Conservation (phyloP, 331 rosid genomes). For the Acacia pycnantha region DNA sequence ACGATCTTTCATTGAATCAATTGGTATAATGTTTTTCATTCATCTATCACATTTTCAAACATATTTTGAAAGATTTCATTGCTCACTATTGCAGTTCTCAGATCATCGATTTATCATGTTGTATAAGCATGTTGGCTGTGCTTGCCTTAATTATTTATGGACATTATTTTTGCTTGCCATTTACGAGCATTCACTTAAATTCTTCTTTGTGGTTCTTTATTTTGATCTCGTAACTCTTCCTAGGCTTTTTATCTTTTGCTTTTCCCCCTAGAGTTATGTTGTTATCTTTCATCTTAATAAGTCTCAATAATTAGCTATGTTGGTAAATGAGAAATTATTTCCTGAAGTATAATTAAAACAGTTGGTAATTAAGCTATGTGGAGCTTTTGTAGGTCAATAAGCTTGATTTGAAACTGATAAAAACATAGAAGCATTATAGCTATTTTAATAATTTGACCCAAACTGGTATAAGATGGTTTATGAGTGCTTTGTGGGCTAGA, state of each 20-base stretch:
- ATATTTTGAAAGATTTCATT: neutral
- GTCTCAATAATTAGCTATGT: constrained; percentile 5
- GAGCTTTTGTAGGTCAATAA: neutral
- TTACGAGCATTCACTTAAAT: neutral
- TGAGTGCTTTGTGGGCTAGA: neutral
- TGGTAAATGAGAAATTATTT: neutral
- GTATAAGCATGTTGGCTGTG: neutral
- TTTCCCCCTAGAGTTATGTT: neutral
- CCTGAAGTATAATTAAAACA: neutral
- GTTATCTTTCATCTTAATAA: constrained; percentile 9
- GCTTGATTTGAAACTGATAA: neutral
- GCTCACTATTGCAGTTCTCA: neutral
- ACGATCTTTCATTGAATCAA: neutral
- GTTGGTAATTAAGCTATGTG: neutral
- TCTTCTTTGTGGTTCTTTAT: constrained; percentile 17
- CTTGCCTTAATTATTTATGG: constrained; percentile 14
- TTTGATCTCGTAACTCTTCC: neutral
- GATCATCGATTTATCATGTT: neutral
- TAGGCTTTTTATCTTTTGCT: neutral
- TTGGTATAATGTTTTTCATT: constrained; percentile 1
- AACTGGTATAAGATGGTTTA: neutral
- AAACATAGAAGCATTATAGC: neutral
- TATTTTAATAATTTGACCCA: neutral
- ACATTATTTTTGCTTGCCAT: constrained; percentile 3
- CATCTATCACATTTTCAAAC: neutral